Base-by-base conservation (phyloP, 345 rosid species). In the Eucalyptus curtisii region DNA sequence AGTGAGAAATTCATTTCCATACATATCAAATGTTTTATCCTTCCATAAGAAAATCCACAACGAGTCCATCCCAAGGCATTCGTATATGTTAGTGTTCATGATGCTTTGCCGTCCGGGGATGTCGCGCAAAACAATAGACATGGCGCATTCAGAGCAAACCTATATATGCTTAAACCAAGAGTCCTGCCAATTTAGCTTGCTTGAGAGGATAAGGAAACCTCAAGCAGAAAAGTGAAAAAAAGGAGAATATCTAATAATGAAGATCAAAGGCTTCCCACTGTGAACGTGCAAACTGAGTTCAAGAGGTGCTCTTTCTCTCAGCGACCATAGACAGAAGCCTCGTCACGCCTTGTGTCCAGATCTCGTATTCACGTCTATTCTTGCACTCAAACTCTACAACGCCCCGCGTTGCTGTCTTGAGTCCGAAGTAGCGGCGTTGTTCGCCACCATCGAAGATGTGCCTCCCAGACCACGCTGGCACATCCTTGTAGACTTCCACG, bases 401-500 rank as follows among this genome's bases (percentile, higher is more conserved):
- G 37, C 98, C 96, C 91, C 96, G 93, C 4, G 94, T 81, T 57
- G 91, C 93, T 0, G 98, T 97, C 92, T 94, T 95, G 88, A 96
- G 90, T 42, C 98, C 99, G 45, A 96, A 98, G 95, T 98, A 96
- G 50, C 92, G 91, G 19, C 95, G 94, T 90, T 96, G 91, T 87
- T 94, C 96, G 33, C 97, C 95, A 11, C 91, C 92, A 25, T 96
- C 93, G n/a, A 95, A 92, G 66, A 96, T 85, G 88, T 95, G 96
- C 90, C 99, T 95, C 17, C 99, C 99, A 1, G 99, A 95, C 98
- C 98, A 98, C 31, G 99, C 97, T 11, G 98, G 92, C 93, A 96
- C 88, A 90, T 96, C 97, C 89, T 91, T 94, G 93, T 92, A 92
- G 61, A 96, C 98, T 81, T 94, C 99, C 87, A 94, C 22, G 52